A percentile compares a stretch with the other conserved stretches of the same genome.
Evolutionary conservation across 2,329 filamentous ascomycete species (phyloP).

Genomic region (Dactylellina cionopaga): DNA sequence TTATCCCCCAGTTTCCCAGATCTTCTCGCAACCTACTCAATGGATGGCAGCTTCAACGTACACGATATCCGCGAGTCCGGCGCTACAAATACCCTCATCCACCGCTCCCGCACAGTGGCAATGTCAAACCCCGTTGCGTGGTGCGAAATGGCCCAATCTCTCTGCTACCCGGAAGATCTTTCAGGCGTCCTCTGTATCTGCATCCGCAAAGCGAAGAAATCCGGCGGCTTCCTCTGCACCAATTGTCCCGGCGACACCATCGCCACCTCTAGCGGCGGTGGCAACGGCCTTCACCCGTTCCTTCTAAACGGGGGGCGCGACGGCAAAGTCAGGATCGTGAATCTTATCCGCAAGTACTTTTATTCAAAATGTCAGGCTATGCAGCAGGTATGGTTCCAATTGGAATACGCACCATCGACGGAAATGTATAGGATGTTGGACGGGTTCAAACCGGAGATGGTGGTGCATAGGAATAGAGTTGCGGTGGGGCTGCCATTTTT

Average conservation of each 20-base stretch:
- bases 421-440: conserved; percentile 56
- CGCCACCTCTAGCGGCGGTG: conserved; percentile 59
- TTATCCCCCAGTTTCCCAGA: conserved; percentile 65
- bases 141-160: conserved; percentile 50
- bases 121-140: conserved; percentile 45
- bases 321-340: conserved; percentile 63
- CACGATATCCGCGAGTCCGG: conserved; percentile 63
- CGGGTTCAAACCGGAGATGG: conserved; percentile 56
- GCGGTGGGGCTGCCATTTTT: conserved; percentile 58
- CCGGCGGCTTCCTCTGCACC: conserved; percentile 46
- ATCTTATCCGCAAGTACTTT: conserved; percentile 62
- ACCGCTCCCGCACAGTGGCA: conserved; percentile 42
- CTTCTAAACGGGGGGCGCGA: conserved; percentile 63
- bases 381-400: conserved; percentile 65
- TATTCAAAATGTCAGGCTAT: conserved; percentile 62
- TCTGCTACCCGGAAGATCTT: conserved; percentile 56
- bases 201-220: conserved; percentile 45
- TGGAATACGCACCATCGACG: conserved; percentile 61
- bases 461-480: conserved; percentile 48
- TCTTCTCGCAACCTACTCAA: conserved; percentile 62
- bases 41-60: conserved; percentile 64
- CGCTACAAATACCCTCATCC: conserved; percentile 59
- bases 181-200: conserved; percentile 59
- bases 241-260: conserved; percentile 50
- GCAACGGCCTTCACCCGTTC: conserved; percentile 63